Conservation (phyloP, 257 asterid genomes). For the Solanum medicagineum region DNA sequence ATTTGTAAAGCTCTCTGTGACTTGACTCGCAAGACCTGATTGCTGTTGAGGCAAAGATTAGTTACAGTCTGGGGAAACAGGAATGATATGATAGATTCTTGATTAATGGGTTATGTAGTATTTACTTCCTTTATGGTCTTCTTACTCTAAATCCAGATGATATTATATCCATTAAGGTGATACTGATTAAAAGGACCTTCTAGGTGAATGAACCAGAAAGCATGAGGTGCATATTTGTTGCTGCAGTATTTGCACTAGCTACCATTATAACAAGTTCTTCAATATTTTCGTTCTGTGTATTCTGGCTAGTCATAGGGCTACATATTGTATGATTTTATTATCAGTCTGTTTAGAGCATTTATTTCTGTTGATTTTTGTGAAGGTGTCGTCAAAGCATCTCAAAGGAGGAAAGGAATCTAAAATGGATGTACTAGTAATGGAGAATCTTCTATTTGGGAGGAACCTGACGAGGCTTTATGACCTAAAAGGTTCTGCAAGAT, state of each 20-base stretch:
- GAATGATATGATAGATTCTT: neutral
- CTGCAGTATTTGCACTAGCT: neutral
- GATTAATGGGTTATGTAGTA: neutral
- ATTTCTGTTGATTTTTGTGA: conserved; percentile 11
- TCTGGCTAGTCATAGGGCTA: neutral
- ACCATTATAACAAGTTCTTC: neutral
- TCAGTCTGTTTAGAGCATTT: neutral
- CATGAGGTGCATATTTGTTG: neutral
- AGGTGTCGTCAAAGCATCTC: conserved; percentile 68
- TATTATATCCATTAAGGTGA: neutral
- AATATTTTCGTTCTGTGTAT: neutral
- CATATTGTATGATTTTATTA: neutral
- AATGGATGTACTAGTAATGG: conserved; percentile 94
- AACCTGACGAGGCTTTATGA: conserved; percentile 77
- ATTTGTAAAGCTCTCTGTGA: neutral
- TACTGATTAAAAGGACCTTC: neutral
- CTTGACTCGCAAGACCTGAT: neutral
- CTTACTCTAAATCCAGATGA: neutral
- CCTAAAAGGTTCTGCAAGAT: conserved; percentile 92
- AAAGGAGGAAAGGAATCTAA: conserved; percentile 91
- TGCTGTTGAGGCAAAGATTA: neutral
- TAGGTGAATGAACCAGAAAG: neutral
- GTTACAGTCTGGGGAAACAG: neutral
- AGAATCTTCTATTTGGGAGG: conserved; percentile 86
- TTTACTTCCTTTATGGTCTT: neutral